phyloP scores from a whole-genome alignment of 768 basidiomycete genomes.

The Xerocomellus dryophilus region DNA sequence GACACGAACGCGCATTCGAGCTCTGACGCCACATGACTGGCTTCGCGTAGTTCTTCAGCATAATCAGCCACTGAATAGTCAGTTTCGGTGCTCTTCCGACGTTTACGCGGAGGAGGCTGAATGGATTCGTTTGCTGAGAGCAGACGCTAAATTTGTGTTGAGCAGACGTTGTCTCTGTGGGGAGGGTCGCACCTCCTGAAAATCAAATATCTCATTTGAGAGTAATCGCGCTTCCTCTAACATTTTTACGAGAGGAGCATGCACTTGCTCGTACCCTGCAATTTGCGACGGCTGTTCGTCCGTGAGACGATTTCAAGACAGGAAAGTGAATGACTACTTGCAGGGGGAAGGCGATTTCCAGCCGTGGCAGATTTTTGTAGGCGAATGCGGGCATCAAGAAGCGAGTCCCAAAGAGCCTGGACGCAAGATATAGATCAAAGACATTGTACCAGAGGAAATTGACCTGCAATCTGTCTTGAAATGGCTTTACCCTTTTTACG shows the following conservation, averaged over 20 bases:
- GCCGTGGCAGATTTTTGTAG: constrained; percentile 76
- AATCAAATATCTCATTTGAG: constrained; percentile 62
- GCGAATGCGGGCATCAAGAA: constrained; percentile 89
- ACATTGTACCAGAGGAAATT: constrained; percentile 8
- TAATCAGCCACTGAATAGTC: constrained; percentile 7
- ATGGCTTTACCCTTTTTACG: constrained; percentile 81
- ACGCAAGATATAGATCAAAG: constrained; percentile 5
- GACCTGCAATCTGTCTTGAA: constrained; percentile 73
- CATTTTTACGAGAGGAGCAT: constrained; percentile 47
- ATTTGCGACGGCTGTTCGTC: constrained; percentile 32
- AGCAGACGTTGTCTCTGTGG: constrained; percentile 8
- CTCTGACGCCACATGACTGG: constrained; percentile 39
- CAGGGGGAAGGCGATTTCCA: constrained; percentile 64
- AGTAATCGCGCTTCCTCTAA: constrained; percentile 58
- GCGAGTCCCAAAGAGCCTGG: constrained; percentile 79
- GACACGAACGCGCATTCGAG: constrained; percentile 54
- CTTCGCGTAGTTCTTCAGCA: constrained; percentile 38
- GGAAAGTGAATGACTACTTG: constrained; percentile 33
- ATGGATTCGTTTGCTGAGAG: constrained; percentile 47
- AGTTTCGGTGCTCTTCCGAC: constrained; percentile 40
- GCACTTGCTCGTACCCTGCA: constrained; percentile 36
- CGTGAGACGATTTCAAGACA: constrained; percentile 13
- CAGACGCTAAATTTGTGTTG: constrained; percentile 38
- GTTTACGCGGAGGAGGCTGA: constrained; percentile 54
- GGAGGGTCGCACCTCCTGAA: constrained; percentile 57